Percentiles rank a stretch among this genome's conserved stretches.
phyloP scores from a whole-genome alignment of 805 yeast species.

The Zygosaccharomyces gambellarensis region DNA sequence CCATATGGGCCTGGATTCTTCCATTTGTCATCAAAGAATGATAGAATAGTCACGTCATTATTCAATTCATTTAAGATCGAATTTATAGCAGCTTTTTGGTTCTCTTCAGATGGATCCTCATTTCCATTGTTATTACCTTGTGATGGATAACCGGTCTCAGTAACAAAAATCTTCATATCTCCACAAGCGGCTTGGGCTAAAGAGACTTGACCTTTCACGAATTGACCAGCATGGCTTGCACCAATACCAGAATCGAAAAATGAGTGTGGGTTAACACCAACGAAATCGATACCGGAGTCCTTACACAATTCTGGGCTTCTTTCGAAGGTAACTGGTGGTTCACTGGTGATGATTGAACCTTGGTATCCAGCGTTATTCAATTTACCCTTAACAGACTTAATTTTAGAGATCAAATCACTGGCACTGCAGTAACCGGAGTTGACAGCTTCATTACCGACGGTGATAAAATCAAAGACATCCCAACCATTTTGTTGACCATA shows the following conservation, averaged over 20 bases:
- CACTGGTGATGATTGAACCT: slow-evolving; percentile 78
- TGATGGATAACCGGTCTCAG: slow-evolving; percentile 90
- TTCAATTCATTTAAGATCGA: slow-evolving; percentile 55
- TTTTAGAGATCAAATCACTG: slow-evolving; percentile 58
- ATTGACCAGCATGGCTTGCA: slow-evolving; percentile 68
- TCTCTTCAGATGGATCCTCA: slow-evolving; percentile 63
- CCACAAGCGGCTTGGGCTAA: slow-evolving; percentile 53
- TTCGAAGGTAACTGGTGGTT: slow-evolving; percentile 76
- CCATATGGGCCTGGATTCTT: slow-evolving; percentile 77
- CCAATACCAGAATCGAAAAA: slow-evolving; percentile 63
- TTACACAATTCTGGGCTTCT: slow-evolving; percentile 65
- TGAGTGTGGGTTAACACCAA: slow-evolving; percentile 83
- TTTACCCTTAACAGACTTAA: slow-evolving; percentile 54
- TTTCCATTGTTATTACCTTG: slow-evolving; percentile 65
- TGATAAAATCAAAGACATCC: slow-evolving; percentile 70
- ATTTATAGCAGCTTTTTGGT: slow-evolving; percentile 67
- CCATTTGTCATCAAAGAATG: slow-evolving; percentile 85
- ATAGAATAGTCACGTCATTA: slow-evolving; percentile 61
- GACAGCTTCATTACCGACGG: slow-evolving; percentile 88
- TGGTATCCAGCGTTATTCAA: slow-evolving; percentile 66
- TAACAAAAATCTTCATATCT: slow-evolving; percentile 51
- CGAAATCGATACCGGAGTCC: slow-evolving; percentile 65
- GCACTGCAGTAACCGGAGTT: slow-evolving; percentile 57
- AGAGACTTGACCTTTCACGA: slow-evolving; percentile 57
- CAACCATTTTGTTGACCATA: slow-evolving; percentile 54